phyloP scores from a whole-genome alignment of 208 protist species.

The Crithidia brevicula region DNA sequence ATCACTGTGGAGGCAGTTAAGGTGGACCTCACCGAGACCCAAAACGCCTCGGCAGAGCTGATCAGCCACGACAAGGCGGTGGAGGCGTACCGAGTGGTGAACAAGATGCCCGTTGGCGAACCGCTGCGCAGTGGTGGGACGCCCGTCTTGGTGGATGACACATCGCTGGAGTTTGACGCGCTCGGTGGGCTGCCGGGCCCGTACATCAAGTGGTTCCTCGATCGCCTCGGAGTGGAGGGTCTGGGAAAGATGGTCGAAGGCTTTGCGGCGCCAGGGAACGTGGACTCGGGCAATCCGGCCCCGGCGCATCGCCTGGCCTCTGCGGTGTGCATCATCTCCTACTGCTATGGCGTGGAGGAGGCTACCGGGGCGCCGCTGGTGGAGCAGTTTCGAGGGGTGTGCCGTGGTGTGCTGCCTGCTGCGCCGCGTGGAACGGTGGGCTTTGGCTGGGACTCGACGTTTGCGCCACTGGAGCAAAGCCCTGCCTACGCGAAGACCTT shows the following conservation, averaged over 20 bases:
- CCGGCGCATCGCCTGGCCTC: constrained; percentile 63
- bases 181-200: constrained; percentile 96
- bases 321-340: constrained; percentile 75
- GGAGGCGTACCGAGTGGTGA: constrained; percentile 75
- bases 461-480: constrained; percentile 80
- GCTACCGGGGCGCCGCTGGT: constrained; percentile 22
- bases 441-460: constrained; percentile 97
- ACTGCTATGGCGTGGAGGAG: constrained; percentile 34
- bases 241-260: constrained; percentile 93
- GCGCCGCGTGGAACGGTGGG: constrained; percentile 67
- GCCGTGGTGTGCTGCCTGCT: constrained; percentile 69
- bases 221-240: constrained; percentile 88
- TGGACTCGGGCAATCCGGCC: constrained; percentile 29
- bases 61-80: constrained; percentile 94
- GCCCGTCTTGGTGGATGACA: constrained; percentile 96
- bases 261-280: constrained; percentile 48
- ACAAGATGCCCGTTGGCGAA: constrained; percentile 26
- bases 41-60: constrained; percentile 88
- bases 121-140: constrained; percentile 22
- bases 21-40: constrained; percentile 95
- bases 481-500: constrained; percentile 77
- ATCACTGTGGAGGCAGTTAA: constrained; percentile 63
- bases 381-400: constrained; percentile 76
- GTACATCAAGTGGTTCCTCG: constrained; percentile 99
- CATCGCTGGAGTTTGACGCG: constrained; percentile 97